These are phyloP conservation scores for Capsicum chinense DNA, from an alignment of 257 asterid species.

Conservation along the genomic window DNA sequence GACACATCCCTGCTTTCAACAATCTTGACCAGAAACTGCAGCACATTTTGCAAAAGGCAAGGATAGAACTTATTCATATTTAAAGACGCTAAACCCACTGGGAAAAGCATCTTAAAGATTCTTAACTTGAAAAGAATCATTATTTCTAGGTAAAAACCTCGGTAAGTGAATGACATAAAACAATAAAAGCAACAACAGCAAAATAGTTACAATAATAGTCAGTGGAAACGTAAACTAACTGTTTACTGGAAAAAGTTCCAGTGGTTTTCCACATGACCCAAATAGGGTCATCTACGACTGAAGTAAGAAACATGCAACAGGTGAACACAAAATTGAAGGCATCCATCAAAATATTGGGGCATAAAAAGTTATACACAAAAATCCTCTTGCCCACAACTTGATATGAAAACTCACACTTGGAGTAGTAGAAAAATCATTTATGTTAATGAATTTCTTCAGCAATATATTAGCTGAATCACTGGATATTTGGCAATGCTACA, in stretches of 20 bases:
- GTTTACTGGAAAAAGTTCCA: slow-evolving; percentile 22
- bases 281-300: not conserved
- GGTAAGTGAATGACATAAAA: slow-evolving; percentile 7
- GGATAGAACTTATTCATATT: slow-evolving; percentile 22
- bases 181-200: slow-evolving; percentile 2
- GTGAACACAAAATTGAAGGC: not conserved
- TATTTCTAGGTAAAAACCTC: not conserved
- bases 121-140: slow-evolving; percentile 21
- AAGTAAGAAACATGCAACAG: not conserved
- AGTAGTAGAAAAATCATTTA: not conserved
- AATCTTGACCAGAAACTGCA: slow-evolving; percentile 94
- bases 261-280: not conserved
- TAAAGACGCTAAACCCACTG: slow-evolving; percentile 14
- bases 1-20: slow-evolving; percentile 71
- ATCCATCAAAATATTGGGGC: slow-evolving; percentile 17
- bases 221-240: not conserved
- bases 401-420: not conserved
- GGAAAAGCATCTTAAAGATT: slow-evolving; percentile 20
- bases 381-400: not conserved
- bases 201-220: not conserved
- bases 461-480: slow-evolving; percentile 18
- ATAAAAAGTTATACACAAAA: slow-evolving; percentile 5
- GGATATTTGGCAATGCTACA: not conserved
- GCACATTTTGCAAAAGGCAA: slow-evolving; percentile 23
- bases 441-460: slow-evolving; percentile 14